Conservation (phyloP, 1,284 basidiomycete species). For the Hypsizygus ulmarius region DNA sequence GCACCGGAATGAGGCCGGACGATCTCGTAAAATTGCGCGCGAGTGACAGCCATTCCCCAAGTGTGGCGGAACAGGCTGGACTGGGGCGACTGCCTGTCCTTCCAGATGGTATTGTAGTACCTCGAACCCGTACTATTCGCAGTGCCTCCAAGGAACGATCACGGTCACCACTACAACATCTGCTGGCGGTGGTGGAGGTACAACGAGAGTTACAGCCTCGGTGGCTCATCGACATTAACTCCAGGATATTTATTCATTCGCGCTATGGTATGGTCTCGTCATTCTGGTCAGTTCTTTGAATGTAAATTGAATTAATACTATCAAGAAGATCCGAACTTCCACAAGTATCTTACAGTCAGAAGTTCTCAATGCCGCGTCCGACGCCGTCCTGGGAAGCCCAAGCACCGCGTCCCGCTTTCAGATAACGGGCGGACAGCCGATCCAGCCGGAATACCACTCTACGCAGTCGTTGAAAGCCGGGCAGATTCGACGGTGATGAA, state of each 20-base stretch:
- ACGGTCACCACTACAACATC: slow-evolving; percentile 23
- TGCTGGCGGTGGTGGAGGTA: slow-evolving; percentile 23
- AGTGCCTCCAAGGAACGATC: slow-evolving; percentile 42
- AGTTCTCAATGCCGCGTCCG: slow-evolving; percentile 38
- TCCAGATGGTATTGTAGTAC: slow-evolving; percentile 47
- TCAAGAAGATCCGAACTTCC: slow-evolving; percentile 62
- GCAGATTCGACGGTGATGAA: slow-evolving; percentile 47
- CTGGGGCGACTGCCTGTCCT: slow-evolving; percentile 47
- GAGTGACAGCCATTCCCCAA: slow-evolving; percentile 13
- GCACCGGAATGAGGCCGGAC: slow-evolving; percentile 31
- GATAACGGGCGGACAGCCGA: slow-evolving; percentile 50
- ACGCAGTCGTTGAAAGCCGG: slow-evolving; percentile 48
- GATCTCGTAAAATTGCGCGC: slow-evolving; percentile 19
- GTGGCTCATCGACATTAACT: slow-evolving; percentile 44
- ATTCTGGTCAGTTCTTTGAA: no score
- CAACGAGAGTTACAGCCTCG: slow-evolving; percentile 33
- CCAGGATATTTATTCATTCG: slow-evolving; percentile 59
- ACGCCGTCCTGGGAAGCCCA: slow-evolving; percentile 52
- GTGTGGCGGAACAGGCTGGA: slow-evolving; percentile 50
- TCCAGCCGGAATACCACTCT: slow-evolving; percentile 46
- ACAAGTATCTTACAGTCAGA: slow-evolving; percentile 61
- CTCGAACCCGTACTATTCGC: slow-evolving; percentile 47
- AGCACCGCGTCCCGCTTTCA: slow-evolving; percentile 53
- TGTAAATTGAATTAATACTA: background rate
- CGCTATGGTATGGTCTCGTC: slow-evolving; percentile 47